Evolutionary conservation across 202 grass and related monocot genomes (phyloP).

Genomic region (Tripidium arundinaceum): DNA sequence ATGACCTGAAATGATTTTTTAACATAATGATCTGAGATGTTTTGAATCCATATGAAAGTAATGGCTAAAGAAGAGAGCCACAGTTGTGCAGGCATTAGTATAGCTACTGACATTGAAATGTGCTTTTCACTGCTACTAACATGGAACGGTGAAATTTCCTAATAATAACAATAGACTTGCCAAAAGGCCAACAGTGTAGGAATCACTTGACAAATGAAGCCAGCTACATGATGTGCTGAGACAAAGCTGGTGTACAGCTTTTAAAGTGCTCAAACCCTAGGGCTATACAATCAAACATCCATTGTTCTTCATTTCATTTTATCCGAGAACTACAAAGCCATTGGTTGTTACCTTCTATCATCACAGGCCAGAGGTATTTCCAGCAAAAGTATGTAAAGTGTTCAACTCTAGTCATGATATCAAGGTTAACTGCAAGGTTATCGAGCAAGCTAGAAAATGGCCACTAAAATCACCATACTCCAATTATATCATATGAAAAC

Average conservation of each 20-base stretch:
- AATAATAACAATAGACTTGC: neutral
- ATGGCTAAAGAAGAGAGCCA: neutral
- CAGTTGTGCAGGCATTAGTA: neutral
- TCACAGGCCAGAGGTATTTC: neutral
- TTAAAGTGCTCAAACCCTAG: neutral
- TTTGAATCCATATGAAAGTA: constrained; percentile 5
- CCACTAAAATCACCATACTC: neutral
- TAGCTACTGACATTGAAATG: neutral
- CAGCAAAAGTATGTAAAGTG: neutral
- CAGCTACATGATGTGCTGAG: neutral
- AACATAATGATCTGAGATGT: neutral
- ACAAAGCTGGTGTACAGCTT: neutral
- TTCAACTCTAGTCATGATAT: neutral
- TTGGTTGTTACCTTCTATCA: neutral
- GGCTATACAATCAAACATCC: neutral
- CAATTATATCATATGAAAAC: neutral
- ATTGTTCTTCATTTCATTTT: neutral
- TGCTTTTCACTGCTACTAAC: neutral
- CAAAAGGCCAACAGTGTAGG: neutral
- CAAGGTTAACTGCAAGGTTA: neutral
- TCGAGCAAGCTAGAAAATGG: neutral
- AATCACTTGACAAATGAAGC: neutral
- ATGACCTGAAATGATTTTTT: neutral
- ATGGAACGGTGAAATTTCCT: neutral
- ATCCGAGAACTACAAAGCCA: neutral